Percentiles rank a stretch among this genome's conserved stretches.
These are phyloP conservation scores for Biscogniauxia mediterranea DNA, from an alignment of 2,329 filamentous ascomycete genomes.

Conservation along the genomic window DNA sequence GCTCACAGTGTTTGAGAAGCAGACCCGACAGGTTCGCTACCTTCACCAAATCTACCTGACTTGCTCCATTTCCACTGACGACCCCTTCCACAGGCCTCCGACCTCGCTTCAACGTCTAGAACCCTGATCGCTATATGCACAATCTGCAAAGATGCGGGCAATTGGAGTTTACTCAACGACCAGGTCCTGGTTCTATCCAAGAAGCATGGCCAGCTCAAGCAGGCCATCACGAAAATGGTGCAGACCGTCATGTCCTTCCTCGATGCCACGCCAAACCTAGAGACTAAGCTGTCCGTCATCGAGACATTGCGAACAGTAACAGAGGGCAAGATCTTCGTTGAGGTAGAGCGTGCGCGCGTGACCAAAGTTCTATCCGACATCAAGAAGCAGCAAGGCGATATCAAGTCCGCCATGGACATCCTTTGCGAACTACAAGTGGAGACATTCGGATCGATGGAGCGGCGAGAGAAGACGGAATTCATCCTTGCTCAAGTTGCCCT, in stretches of 20 bases:
- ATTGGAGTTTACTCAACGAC: conserved; percentile 95
- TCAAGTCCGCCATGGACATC: conserved; percentile 86
- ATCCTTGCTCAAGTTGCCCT: conserved; percentile 92
- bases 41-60: conserved; percentile 15
- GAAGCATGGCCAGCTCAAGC: conserved; percentile 99
- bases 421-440: conserved; percentile 97
- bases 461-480: conserved; percentile 97
- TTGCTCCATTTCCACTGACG: conserved; percentile 8
- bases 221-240: conserved; percentile 98
- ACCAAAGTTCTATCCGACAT: conserved; percentile 95
- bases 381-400: conserved; percentile 92
- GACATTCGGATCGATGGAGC: conserved; percentile 97
- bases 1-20: conserved; percentile 88
- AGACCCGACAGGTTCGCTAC: conserved; percentile 78
- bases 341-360: conserved; percentile 93
- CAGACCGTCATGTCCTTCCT: conserved; percentile 93
- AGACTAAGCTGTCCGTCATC: conserved; percentile 90
- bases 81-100: conserved; percentile 68
- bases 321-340: conserved; percentile 99
- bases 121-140: conserved; percentile 86
- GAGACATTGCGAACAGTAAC: conserved; percentile 95
- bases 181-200: conserved; percentile 94
- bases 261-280: conserved; percentile 77
- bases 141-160: conserved; percentile 86
- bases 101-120: conserved; percentile 91